Conservation (phyloP, 306 rosid genomes). For the Gastrolobium villosum region DNA sequence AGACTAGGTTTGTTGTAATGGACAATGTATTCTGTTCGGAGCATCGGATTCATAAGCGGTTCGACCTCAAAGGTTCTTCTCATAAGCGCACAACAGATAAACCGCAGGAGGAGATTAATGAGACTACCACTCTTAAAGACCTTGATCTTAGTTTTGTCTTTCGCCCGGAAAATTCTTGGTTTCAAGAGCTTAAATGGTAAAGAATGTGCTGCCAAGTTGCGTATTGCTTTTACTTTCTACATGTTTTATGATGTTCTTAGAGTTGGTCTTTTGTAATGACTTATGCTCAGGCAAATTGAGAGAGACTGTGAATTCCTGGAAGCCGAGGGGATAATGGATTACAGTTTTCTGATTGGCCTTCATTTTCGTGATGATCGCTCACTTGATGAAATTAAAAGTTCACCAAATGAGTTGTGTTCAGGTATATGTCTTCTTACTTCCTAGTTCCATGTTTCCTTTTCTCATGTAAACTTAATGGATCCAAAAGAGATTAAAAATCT, state of each 20-base stretch:
- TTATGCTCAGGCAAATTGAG: slow-evolving; percentile 64
- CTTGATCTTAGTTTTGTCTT: slow-evolving; percentile 67
- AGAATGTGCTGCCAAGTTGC: background rate
- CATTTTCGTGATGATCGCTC: slow-evolving; percentile 58
- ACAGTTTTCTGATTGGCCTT: slow-evolving; percentile 66
- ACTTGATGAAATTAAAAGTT: slow-evolving; percentile 48
- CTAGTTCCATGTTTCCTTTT: background rate
- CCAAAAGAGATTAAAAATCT: background rate
- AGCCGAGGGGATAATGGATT: slow-evolving; percentile 71
- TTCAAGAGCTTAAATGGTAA: slow-evolving; percentile 67
- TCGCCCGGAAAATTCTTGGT: slow-evolving; percentile 62
- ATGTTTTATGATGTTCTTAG: slow-evolving; percentile 13
- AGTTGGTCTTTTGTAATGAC: slow-evolving; percentile 39
- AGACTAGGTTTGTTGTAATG: slow-evolving; percentile 67
- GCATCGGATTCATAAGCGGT: slow-evolving; percentile 64
- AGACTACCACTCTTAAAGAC: slow-evolving; percentile 68
- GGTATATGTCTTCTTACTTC: slow-evolving; percentile 47
- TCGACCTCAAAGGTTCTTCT: too few relatives aligned
- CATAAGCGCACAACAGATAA: slow-evolving; percentile 57
- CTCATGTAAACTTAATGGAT: slow-evolving; percentile 30
- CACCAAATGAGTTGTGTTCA: slow-evolving; percentile 38
- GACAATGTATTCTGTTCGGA: slow-evolving; percentile 68
- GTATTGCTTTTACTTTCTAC: slow-evolving; percentile 3
- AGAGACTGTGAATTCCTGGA: slow-evolving; percentile 67
- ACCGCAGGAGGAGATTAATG: slow-evolving; percentile 60